Conservation (phyloP, 2,329 filamentous ascomycete genomes). For the Fusarium floridanum region DNA sequence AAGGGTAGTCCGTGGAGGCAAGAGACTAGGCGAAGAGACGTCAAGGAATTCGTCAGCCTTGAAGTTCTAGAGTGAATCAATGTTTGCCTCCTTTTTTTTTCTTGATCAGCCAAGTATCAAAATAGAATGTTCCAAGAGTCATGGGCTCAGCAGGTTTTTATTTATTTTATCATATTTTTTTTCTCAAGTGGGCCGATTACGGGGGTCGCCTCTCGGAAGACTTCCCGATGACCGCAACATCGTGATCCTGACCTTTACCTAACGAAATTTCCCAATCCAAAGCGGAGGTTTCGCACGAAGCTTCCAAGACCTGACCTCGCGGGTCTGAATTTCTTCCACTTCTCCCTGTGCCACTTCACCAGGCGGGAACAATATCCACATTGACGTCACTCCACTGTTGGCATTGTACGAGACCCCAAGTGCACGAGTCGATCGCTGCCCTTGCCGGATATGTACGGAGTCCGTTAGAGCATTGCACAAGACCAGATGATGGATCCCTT, state of each 20-base stretch:
- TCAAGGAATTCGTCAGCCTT: not conserved
- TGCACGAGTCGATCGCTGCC: constrained; percentile 34
- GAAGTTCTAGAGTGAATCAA: not conserved
- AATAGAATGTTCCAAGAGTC: constrained; percentile 38
- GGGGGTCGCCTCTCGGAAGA: constrained; percentile 28
- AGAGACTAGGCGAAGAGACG: not conserved
- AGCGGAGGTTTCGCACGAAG: constrained; percentile 34
- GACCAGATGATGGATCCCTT: constrained; percentile 21
- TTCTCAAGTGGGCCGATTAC: constrained; percentile 20
- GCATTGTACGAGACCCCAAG: constrained; percentile 28
- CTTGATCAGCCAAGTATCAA: not conserved
- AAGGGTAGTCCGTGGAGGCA: not conserved
- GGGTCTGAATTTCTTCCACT: constrained; percentile 14
- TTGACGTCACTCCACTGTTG: constrained; percentile 36
- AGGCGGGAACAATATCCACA: constrained; percentile 25
- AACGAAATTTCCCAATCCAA: constrained; percentile 31
- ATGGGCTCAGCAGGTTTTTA: constrained; percentile 31
- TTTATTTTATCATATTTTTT: constrained; percentile 9
- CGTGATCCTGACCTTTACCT: constrained; percentile 29
- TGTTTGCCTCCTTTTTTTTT: not conserved
- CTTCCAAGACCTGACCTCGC: constrained; percentile 18
- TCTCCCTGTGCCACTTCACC: constrained; percentile 27
- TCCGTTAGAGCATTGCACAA: constrained; percentile 11
- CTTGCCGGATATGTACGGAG: constrained; percentile 32
- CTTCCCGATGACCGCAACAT: constrained; percentile 29